phyloP scores from a whole-genome alignment of 176 grass and related monocot species.

The Oropetium thomaeum region DNA sequence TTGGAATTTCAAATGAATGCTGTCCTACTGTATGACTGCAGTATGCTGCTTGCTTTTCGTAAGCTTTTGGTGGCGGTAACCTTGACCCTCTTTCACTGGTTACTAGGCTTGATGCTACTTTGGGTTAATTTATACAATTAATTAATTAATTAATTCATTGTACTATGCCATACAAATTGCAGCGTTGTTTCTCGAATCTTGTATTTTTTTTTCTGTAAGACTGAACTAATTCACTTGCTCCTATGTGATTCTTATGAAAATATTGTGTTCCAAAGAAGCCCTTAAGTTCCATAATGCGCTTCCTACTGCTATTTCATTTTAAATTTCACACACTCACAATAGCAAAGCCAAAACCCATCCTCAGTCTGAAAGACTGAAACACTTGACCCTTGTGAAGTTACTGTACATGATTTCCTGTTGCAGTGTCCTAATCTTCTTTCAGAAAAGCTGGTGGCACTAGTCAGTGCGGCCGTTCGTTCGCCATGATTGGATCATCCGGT shows the following conservation, averaged over 20 bases:
- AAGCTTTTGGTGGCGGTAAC: constrained; percentile 16
- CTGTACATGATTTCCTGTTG: background rate
- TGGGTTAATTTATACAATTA: constrained; percentile 29
- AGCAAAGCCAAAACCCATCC: no score
- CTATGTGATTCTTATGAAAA: no score
- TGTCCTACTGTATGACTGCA: background rate
- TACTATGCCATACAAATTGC: background rate
- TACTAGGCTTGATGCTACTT: constrained; percentile 36
- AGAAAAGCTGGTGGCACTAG: constrained; percentile 11
- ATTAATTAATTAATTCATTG: no score
- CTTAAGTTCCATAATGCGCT: no score
- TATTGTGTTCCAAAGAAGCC: no score
- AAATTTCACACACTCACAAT: no score
- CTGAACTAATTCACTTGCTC: no score
- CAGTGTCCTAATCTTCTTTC: background rate
- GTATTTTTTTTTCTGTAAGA: no score
- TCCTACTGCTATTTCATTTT: no score
- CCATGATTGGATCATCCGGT: constrained; percentile 16
- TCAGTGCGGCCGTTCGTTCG: background rate
- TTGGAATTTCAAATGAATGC: constrained; percentile 2
- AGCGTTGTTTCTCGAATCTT: no score
- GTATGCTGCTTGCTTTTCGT: constrained; percentile 35
- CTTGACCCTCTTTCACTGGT: constrained; percentile 8
- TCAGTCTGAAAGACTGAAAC: background rate
- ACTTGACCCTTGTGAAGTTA: background rate